Percentiles rank a stretch among this genome's conserved stretches.
phyloP scores from a whole-genome alignment of 148 eudicot genomes.

The Euryodendron excelsum region DNA sequence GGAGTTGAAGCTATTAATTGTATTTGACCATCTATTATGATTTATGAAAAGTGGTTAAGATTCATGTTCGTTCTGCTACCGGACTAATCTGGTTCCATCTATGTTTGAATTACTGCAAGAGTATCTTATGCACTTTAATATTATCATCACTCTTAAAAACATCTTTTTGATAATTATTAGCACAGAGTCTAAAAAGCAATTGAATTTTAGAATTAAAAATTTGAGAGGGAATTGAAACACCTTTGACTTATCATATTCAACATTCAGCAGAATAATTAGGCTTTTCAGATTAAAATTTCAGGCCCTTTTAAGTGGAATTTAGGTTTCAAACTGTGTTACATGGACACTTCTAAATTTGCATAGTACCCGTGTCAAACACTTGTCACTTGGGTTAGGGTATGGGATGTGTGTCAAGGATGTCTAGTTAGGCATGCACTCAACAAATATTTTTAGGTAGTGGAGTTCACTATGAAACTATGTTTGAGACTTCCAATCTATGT shows the following conservation, averaged over 20 bases:
- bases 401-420: no score
- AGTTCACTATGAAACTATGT: no score
- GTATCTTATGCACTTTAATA: neutral
- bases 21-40: neutral
- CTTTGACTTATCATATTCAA: neutral
- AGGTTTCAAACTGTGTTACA: neutral
- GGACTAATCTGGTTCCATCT: constrained; percentile 5
- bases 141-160: neutral
- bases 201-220: neutral
- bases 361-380: no score
- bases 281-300: neutral
- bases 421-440: no score
- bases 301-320: neutral
- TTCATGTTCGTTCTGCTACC: constrained; percentile 3
- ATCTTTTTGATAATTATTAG: neutral
- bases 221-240: neutral
- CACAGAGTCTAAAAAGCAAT: neutral
- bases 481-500: no score
- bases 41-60: neutral
- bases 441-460: no score
- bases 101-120: neutral
- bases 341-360: no score
- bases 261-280: neutral
- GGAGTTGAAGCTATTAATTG: neutral
- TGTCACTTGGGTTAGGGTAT: no score